Evolutionary conservation across 129 eudicot species (phyloP).

Genomic region (carrot (Daucus carota)): DH1_v3.0 NC_030381.2:50360501-50361000

Average conservation of each 20-base stretch:
- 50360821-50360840: constrained; percentile 42
- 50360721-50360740: constrained; percentile 44
- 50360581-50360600: neutral
- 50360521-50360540: constrained; percentile 19
- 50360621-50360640: neutral
- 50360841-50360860: constrained; percentile 46
- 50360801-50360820: constrained; percentile 40
- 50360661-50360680: constrained; percentile 34
- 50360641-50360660: neutral
- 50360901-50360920: neutral
- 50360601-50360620: neutral
- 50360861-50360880: constrained; percentile 30
- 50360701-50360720: constrained; percentile 39
- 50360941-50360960: neutral
- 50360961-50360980: neutral
- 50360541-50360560: constrained; percentile 30
- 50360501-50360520: constrained; percentile 25
- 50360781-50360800: constrained; percentile 40
- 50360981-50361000: constrained; percentile 26
- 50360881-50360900: neutral
- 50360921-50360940: neutral
- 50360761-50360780: constrained; percentile 50
- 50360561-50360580: constrained; percentile 17
- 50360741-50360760: constrained; percentile 39
- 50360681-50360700: constrained; percentile 42